Percentiles rank a stretch among this genome's conserved stretches.
phyloP scores from a whole-genome alignment of 805 yeast species.

The Kluyveromyces dobzhanskii region DNA sequence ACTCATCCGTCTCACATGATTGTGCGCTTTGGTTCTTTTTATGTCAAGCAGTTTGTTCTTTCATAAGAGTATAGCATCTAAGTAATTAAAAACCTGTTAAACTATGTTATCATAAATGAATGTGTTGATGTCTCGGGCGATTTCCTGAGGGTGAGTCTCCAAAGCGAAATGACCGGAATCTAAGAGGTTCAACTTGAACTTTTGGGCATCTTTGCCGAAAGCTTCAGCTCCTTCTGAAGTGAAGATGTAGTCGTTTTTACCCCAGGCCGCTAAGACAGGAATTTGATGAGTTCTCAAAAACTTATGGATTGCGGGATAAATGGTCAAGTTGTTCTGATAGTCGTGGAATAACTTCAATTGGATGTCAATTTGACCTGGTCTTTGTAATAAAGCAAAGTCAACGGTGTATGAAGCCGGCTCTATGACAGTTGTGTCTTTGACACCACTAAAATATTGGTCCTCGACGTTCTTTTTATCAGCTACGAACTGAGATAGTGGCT shows the following conservation, averaged over 20 bases:
- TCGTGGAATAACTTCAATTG: conserved; percentile 32
- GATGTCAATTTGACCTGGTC: conserved; percentile 21
- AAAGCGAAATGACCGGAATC: conserved; percentile 36
- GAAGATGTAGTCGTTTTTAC: conserved; percentile 33
- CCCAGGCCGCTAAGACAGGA: conserved; percentile 36
- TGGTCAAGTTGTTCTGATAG: conserved; percentile 28
- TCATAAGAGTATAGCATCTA: too few relatives aligned
- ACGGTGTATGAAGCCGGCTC: conserved; percentile 29
- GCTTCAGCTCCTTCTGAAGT: conserved; percentile 32
- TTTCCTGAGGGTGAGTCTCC: conserved; percentile 23
- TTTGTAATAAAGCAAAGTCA: conserved; percentile 24
- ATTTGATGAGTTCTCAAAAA: conserved; percentile 25
- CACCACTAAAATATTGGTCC: conserved; percentile 30
- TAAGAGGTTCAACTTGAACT: conserved; percentile 22
- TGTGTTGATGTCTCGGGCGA: conserved; percentile 25
- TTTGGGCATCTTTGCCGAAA: conserved; percentile 27
- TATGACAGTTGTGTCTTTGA: conserved; percentile 16
- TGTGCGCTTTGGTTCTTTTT: too few relatives aligned
- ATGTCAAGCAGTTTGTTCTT: too few relatives aligned
- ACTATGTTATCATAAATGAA: background rate
- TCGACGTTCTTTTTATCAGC: conserved; percentile 14
- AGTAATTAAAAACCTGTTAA: too few relatives aligned
- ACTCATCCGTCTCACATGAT: too few relatives aligned
- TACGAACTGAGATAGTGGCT: conserved; percentile 12
- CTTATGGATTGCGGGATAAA: conserved; percentile 33